These are phyloP conservation scores for Byssothecium circinans DNA, from an alignment of 2,329 filamentous ascomycete genomes.

Conservation along the genomic window DNA sequence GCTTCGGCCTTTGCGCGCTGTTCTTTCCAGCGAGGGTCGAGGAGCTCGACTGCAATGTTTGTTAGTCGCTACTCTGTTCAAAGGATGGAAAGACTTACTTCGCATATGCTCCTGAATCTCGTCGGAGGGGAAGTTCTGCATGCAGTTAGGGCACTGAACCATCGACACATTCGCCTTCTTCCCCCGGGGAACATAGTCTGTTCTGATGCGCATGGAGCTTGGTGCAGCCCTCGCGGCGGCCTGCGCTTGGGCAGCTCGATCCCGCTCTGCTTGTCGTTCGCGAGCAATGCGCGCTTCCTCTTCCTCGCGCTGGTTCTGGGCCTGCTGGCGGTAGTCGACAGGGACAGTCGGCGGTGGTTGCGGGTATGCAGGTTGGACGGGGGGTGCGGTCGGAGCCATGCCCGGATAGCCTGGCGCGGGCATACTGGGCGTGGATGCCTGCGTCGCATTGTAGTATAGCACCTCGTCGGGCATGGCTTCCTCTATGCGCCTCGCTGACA, in stretches of 20 bases:
- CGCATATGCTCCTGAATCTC: constrained; percentile 92
- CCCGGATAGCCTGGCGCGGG: constrained; percentile 32
- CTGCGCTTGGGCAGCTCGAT: constrained; percentile 73
- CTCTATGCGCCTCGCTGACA: constrained; percentile 84
- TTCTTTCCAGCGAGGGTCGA: constrained; percentile 94
- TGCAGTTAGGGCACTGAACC: constrained; percentile 88
- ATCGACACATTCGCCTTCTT: constrained; percentile 66
- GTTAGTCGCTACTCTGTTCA: constrained; percentile 40
- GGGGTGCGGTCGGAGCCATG: constrained; percentile 21
- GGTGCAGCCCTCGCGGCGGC: constrained; percentile 71
- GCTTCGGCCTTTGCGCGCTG: constrained; percentile 88
- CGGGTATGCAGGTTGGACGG: constrained; percentile 33
- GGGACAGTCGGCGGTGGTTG: constrained; percentile 24
- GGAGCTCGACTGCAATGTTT: constrained; percentile 69
- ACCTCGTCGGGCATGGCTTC: constrained; percentile 87
- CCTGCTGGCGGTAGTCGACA: constrained; percentile 34
- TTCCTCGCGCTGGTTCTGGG: constrained; percentile 40
- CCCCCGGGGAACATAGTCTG: constrained; percentile 85
- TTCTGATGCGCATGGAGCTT: constrained; percentile 83
- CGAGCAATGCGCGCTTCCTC: constrained; percentile 42
- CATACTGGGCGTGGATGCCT: constrained; percentile 24
- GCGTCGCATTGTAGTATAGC: constrained; percentile 39
- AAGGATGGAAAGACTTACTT: constrained; percentile 57
- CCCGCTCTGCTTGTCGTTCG: constrained; percentile 51
- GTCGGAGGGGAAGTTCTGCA: constrained; percentile 81